Evolutionary conservation across 1,284 basidiomycete species (phyloP), one percentile per base, ranked within the genome.

Genomic region (Tilletia caries): DNA sequence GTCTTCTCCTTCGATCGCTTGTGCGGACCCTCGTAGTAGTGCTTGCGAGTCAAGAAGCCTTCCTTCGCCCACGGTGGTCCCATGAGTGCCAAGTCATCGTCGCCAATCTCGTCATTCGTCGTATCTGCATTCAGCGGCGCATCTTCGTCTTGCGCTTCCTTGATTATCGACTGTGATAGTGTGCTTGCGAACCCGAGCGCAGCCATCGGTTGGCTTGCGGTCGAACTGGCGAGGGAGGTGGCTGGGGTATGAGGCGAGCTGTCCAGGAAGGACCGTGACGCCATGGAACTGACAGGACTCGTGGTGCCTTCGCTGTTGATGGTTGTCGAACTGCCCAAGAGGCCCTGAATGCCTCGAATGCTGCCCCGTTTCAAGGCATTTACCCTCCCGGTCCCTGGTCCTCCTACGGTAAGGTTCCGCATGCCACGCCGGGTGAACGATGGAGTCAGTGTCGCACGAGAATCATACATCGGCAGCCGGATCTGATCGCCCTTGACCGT

Each of bases 51-150:
- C 2, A 98, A 88, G 86, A 95, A 91, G 18, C 95, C 95, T 84
- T 98, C 95, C 84, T 98, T 98, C 0, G 95, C 95, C 95, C 95
- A 98, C 0, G 95, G 95, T 2, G 95, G 90, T 29, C 95, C 95
- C 13, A 96, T 88, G 43, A 98, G 86, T 0, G 95, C 95, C 13
- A 98, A 87, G 84, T 97, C 93, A 81, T 97, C 94, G 80, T 98
- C 95, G 33, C 72, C 37, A 23, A 64, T 34, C 41, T 70, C 71
- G 41, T 70, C 71, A 29, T 44, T 52, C 5, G 10, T 52, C 1
- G 50, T 54, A 52, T n/a, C 52, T 60, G 70, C 65, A 37, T 64
- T 69, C 25, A 87, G 86, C 13, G 89, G 79, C 73, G 91, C 87
- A 78, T 96, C 93, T 79, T 96, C 95, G 83, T 98, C 94, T 73